Conservation (phyloP, 176 grass and related monocot genomes). For the Triticum urartu region DNA sequence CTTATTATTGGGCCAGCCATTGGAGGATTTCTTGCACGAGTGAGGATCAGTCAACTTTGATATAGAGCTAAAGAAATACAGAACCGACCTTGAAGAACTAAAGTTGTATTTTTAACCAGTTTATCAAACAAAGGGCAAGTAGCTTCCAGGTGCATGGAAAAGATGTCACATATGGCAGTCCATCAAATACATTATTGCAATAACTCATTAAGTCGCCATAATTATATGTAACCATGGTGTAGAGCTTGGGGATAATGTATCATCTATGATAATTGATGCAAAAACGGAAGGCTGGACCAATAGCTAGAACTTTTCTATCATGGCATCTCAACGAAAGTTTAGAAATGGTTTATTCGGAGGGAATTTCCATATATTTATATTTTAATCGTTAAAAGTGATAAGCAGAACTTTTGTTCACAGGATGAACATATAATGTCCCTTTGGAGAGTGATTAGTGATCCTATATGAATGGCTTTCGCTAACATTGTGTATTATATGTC, state of each 20-base stretch:
- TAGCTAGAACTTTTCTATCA: background rate
- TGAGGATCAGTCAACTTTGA: background rate
- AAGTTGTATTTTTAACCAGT: background rate
- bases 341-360: background rate
- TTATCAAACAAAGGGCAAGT: background rate
- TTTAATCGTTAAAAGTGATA: background rate
- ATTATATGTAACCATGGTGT: background rate
- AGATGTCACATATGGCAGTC: background rate
- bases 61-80: background rate
- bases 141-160: background rate
- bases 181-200: background rate
- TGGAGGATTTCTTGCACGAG: constrained; percentile 70
- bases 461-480: background rate
- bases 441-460: background rate
- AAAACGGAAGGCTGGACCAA: background rate
- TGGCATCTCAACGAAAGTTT: background rate
- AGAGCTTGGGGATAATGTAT: background rate
- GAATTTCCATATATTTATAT: background rate
- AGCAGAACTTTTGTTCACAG: background rate
- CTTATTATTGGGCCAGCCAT: constrained; percentile 70
- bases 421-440: background rate
- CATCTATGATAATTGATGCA: background rate
- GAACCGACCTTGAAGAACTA: background rate
- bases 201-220: background rate
- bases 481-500: constrained; percentile 22